phyloP scores from a whole-genome alignment of 306 rosid species.

The Mimosa pudica region DNA sequence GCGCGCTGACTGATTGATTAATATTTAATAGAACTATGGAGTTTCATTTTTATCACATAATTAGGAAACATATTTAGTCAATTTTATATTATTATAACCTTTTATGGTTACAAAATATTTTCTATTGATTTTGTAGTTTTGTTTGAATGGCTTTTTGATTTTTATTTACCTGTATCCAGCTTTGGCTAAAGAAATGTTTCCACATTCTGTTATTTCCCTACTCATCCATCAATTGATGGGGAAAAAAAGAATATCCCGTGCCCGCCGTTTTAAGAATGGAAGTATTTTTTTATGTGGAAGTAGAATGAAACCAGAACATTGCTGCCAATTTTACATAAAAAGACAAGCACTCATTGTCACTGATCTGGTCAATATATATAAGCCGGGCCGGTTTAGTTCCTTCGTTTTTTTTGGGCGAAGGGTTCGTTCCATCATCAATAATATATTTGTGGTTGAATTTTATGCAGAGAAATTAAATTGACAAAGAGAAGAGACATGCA shows the following conservation, averaged over 20 bases:
- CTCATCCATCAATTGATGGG: background rate
- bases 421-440: background rate
- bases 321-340: background rate
- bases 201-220: slow-evolving; percentile 7
- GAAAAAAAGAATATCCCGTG: background rate
- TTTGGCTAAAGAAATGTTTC: background rate
- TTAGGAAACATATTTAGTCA: slow-evolving; percentile 3
- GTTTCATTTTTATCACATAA: background rate
- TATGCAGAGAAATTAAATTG: too few species aligned
- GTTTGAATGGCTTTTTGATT: too few species aligned
- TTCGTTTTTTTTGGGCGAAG: too few species aligned
- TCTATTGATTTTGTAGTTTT: background rate
- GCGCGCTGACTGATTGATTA: background rate
- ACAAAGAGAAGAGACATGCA: too few species aligned
- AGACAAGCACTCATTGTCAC: background rate
- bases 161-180: too few species aligned
- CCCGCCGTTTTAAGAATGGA: background rate
- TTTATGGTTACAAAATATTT: slow-evolving; percentile 34
- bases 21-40: background rate
- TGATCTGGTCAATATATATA: background rate
- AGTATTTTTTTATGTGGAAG: background rate
- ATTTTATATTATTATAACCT: background rate
- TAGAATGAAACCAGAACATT: background rate
- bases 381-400: background rate
- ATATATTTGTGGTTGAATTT: background rate